phyloP scores from a whole-genome alignment of 139 green algal genomes.

The Chlamydomonas asymmetrica region DNA sequence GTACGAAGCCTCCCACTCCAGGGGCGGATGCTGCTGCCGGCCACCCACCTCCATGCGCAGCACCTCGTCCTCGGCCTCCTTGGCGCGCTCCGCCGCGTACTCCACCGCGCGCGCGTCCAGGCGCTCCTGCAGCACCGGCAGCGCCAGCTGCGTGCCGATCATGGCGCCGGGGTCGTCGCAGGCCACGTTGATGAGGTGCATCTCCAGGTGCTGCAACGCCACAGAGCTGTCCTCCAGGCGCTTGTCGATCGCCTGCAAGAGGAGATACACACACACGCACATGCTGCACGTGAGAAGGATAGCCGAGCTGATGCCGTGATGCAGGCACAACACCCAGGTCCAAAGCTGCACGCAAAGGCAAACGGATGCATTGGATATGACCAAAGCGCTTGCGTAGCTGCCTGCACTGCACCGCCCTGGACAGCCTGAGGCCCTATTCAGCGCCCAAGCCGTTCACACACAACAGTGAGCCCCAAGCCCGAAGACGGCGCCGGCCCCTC shows the following conservation, averaged over 20 bases:
- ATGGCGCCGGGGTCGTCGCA: conserved; percentile 79
- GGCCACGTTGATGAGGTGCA: conserved; percentile 72
- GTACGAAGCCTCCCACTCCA: too few relatives aligned
- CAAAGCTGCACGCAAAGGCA: too few relatives aligned
- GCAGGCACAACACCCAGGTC: not conserved
- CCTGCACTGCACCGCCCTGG: too few relatives aligned
- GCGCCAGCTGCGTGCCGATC: conserved; percentile 67
- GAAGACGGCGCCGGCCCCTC: too few relatives aligned
- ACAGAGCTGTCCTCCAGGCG: conserved; percentile 70
- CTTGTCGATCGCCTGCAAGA: conserved; percentile 49
- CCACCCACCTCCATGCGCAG: conserved; percentile 79
- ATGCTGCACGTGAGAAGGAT: too few relatives aligned
- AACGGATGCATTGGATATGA: too few relatives aligned
- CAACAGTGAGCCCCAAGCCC: too few relatives aligned
- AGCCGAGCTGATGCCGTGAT: conserved; percentile 17
- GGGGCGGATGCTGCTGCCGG: too few relatives aligned
- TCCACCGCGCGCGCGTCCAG: conserved; percentile 62
- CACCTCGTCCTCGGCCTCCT: conserved; percentile 72
- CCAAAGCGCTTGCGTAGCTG: too few relatives aligned
- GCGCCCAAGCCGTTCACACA: too few relatives aligned
- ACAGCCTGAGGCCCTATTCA: too few relatives aligned
- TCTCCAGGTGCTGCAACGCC: conserved; percentile 78
- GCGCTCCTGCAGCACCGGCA: conserved; percentile 71
- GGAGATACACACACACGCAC: too few relatives aligned
- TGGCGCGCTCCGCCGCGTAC: conserved; percentile 55